Evolutionary conservation across 1,139 yeast genomes (phyloP), one percentile per base, ranked within the genome.

Genomic region (Geotrichum aggregatum): DNA sequence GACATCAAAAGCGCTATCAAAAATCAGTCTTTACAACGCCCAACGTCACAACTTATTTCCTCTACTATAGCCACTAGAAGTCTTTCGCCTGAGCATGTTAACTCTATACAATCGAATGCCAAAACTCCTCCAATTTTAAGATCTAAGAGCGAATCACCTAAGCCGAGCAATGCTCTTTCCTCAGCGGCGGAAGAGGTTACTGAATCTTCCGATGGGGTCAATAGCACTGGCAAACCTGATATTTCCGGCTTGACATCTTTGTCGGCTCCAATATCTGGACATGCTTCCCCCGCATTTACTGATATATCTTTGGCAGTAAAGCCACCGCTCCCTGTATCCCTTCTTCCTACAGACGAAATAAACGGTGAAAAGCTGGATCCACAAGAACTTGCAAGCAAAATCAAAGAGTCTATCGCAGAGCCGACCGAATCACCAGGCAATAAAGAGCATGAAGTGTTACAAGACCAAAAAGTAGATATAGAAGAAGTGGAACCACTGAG

Each of bases 231-330:
- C 8, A 13, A 3, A 4, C 28, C 44, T 7, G 44, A 22, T 40
- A 13, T 40, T 24, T 5, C 26, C n/a, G 14, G 44, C 24, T 40
- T 40, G 18, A 18, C 44, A 40, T 40, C 44, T 22, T 18, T 16
- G n/a, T 40, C 44, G 5, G 54, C 57, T 19, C 58, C 55, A 28
- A 35, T 67, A 64, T 44, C 39, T 11, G 57, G 56, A 21, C 49
- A 36, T 31, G 24, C 13, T n/a, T 5, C 39, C 7, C 59, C 60
- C 44, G 70, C 72, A 1, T 79, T 75, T 57, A 75, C 78, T 10
- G 77, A 73, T 13, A 76, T 69, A 47, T 74, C 52, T 59, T 66
- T 52, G 64, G 63, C 55, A 72, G 66, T 52, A 68, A 65, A 58
- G 61, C 22, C 13, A 11, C 11, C 45, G 13, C 16, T 28, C n/a